phyloP scores from a whole-genome alignment of 2,329 filamentous ascomycete genomes.

The Pyrenophora graminea region DNA sequence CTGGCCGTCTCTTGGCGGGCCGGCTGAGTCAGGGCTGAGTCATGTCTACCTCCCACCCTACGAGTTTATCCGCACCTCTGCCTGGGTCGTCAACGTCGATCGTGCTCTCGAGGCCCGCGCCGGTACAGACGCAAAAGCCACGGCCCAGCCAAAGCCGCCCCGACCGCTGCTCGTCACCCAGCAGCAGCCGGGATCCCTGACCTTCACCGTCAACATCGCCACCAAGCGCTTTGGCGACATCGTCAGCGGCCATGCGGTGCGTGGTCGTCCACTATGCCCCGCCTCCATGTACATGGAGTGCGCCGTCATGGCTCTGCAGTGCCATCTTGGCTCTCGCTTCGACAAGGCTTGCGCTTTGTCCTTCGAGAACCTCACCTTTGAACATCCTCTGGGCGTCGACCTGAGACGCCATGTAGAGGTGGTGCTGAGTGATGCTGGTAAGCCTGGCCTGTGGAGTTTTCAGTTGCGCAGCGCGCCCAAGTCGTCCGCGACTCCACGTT shows the following conservation, averaged over 20 bases:
- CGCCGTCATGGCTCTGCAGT: conserved; percentile 2
- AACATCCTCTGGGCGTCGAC: conserved; percentile 1
- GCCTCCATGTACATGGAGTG: conserved; percentile 7
- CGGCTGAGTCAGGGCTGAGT: conserved; percentile 1
- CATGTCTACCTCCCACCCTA: not conserved
- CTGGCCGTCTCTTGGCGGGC: not conserved
- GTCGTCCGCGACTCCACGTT: not conserved
- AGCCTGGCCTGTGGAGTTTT: conserved; percentile 1
- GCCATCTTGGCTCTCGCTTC: not conserved
- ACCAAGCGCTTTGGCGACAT: conserved; percentile 1
- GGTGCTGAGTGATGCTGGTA: conserved; percentile 1
- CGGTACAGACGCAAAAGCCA: not conserved
- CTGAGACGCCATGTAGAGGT: not conserved
- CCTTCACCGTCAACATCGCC: conserved; percentile 3
- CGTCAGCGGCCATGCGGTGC: conserved; percentile 3
- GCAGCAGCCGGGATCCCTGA: not conserved
- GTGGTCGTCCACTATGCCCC: not conserved
- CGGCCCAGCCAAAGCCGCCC: not conserved
- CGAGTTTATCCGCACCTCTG: not conserved
- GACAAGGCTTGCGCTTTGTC: not conserved
- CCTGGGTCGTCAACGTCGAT: not conserved
- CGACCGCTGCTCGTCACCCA: not conserved
- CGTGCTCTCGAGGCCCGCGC: not conserved
- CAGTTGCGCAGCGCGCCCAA: not conserved
- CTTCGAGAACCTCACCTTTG: conserved; percentile 2